Evolutionary conservation across 140 eudicot genomes (phyloP), one percentile per base, ranked within the genome.

Genomic region (Anethum foeniculum): DNA sequence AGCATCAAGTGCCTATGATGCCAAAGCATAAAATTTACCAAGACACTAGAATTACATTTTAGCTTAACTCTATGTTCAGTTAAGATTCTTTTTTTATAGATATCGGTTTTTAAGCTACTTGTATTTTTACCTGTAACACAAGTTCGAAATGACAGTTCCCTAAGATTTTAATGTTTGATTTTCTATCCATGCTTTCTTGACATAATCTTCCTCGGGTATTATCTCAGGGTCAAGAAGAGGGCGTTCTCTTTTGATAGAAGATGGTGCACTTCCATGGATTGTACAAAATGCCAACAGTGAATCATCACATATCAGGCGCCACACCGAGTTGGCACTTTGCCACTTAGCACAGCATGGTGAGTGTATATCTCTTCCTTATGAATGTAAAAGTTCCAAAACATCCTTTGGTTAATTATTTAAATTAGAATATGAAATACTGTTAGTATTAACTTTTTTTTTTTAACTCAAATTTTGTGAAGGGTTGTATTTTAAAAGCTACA

Each of bases 181-280:
- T 23, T 78, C 28, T 58, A 28, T 60, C 18, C 28, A 38, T 78
- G 81, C 39, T 6, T 56, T 56, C n/a, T 18, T 68, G 27, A 14
- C 27, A 80, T 14, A 51, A 48, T 38, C 23, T 32, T 25, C 49
- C 52, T 32, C 18, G 71, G 81, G 78, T 69, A 46, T 67, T 16
- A 34, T 81, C 38, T 39, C 83, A 96, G 99, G 97, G 73, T 80
- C 84, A 71, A 91, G 88, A 85, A 44, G 80, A 39, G 89, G 87
- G 39, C 88, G 92, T 76, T 96, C 98, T n/a, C 83, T 93, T 73
- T 81, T 96, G 81, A 87, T 96, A 81, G 99, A 96, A 84, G 97
- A 96, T 73, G 98, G 99, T 52, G 98, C 97, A 30, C 91, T 96
- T 85, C 90, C 98, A 58, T 96, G 99, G 99, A 96, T 96, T 52